Evolutionary conservation across 257 asterid species (phyloP).

Genomic region (Nicotiana otophora): DNA sequence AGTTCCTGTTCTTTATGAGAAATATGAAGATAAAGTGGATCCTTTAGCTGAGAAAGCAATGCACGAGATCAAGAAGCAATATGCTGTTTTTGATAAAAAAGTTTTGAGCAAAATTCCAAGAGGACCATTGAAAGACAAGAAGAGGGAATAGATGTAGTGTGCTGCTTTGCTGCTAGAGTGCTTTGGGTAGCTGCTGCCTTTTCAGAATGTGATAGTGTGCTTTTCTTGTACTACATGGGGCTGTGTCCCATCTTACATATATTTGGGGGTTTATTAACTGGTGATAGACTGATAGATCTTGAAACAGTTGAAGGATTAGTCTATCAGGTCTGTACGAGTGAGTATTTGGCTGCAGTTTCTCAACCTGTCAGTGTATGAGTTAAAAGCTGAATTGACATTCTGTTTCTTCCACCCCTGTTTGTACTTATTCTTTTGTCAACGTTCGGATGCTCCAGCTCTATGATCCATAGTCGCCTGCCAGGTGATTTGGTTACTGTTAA

Average conservation of each 20-base stretch:
- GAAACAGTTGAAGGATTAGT: neutral
- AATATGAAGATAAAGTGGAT: slow-evolving; percentile 75
- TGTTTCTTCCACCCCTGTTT: neutral
- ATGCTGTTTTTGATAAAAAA: slow-evolving; percentile 61
- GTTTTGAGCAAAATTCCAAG: slow-evolving; percentile 69
- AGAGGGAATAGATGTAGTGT: slow-evolving; percentile 32
- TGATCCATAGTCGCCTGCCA: neutral
- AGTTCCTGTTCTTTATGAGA: slow-evolving; percentile 77
- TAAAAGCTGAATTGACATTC: neutral
- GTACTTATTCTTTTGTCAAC: neutral
- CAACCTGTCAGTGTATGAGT: neutral
- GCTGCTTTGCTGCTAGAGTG: neutral
- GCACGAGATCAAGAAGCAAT: slow-evolving; percentile 62
- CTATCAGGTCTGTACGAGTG: neutral
- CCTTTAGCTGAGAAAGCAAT: slow-evolving; percentile 63
- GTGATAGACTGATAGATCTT: neutral
- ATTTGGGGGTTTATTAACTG: neutral
- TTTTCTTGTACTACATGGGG: neutral
- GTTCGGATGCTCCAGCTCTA: neutral
- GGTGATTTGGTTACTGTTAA: neutral
- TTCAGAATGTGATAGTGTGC: neutral
- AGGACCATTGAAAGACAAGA: slow-evolving; percentile 60
- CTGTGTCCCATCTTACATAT: neutral
- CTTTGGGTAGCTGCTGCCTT: neutral
- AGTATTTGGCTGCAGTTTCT: neutral